Evolutionary conservation across 2,329 filamentous ascomycete species (phyloP).

Genomic region (Hypoxylon sp.): DNA sequence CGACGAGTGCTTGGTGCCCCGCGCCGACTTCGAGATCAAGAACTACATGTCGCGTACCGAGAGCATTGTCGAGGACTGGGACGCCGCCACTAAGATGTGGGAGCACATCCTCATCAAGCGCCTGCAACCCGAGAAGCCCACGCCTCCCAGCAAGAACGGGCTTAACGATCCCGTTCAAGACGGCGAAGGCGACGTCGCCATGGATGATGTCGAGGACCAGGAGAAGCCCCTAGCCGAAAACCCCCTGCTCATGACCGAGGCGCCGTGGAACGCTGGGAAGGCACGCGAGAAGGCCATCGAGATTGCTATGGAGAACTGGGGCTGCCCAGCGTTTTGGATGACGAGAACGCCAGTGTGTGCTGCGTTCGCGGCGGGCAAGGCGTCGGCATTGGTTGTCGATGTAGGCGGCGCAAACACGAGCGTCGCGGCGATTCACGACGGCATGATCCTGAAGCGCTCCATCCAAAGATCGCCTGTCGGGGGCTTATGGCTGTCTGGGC

Average conservation of each 20-base stretch:
- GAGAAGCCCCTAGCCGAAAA: slow-evolving; percentile 89
- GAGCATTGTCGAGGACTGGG: slow-evolving; percentile 95
- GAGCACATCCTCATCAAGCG: slow-evolving; percentile 90
- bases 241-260: slow-evolving; percentile 91
- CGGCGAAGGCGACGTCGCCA: slow-evolving; percentile 66
- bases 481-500: slow-evolving; percentile 88
- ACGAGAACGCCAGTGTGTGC: slow-evolving; percentile 88
- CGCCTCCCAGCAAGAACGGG: slow-evolving; percentile 76
- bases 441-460: slow-evolving; percentile 90
- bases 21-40: slow-evolving; percentile 78
- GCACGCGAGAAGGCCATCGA: slow-evolving; percentile 93
- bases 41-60: slow-evolving; percentile 87
- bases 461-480: slow-evolving; percentile 85
- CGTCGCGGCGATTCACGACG: slow-evolving; percentile 91
- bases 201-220: slow-evolving; percentile 65
- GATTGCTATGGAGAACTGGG: slow-evolving; percentile 97
- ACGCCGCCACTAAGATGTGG: slow-evolving; percentile 87
- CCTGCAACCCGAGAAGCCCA: slow-evolving; percentile 78
- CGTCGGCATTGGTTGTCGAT: slow-evolving; percentile 90
- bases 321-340: slow-evolving; percentile 92
- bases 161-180: slow-evolving; percentile 76
- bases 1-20: slow-evolving; percentile 86
- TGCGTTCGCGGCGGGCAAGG: slow-evolving; percentile 91
- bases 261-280: slow-evolving; percentile 89
- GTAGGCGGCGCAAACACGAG: slow-evolving; percentile 88